phyloP scores from a whole-genome alignment of 495 filamentous ascomycete species.

The Penicillium waksmanii region DNA sequence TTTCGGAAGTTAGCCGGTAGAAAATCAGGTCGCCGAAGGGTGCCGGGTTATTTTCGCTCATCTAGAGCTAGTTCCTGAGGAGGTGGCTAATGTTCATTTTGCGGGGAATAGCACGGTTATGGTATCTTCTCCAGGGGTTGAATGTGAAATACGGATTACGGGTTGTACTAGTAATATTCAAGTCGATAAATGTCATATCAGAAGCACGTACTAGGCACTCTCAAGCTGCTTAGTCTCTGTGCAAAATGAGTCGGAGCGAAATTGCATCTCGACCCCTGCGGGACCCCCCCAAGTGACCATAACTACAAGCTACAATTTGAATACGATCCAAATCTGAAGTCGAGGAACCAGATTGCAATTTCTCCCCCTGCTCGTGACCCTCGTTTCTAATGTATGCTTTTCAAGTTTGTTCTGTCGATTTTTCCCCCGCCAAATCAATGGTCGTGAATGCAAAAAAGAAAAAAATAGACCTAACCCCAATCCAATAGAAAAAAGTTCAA shows the following conservation, averaged over 20 bases:
- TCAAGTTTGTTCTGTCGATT: conserved; percentile 1
- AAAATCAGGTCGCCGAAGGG: conserved; percentile 13
- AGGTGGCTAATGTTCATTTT: conserved; percentile 3
- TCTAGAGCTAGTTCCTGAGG: not conserved
- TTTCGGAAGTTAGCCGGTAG: conserved; percentile 27
- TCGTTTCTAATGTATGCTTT: conserved; percentile 4
- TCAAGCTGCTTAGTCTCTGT: too few species aligned
- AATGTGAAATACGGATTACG: not conserved
- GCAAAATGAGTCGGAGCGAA: not conserved
- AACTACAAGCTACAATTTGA: not conserved
- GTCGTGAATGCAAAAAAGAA: not conserved
- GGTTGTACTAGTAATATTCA: not conserved
- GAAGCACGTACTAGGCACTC: too few species aligned
- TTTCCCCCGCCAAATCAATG: conserved; percentile 4
- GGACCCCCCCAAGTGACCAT: not conserved
- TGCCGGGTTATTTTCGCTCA: conserved; percentile 35
- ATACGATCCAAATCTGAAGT: not conserved
- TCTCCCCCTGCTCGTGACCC: not conserved
- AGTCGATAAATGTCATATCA: too few species aligned
- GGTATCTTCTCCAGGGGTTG: not conserved
- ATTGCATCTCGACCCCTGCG: not conserved
- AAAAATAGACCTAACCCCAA: not conserved
- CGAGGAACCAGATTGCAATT: not conserved
- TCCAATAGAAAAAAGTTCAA: not conserved
- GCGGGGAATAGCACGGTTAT: not conserved